Evolutionary conservation across 768 basidiomycete species (phyloP).

Genomic region (Leccinum sublutescens): DNA sequence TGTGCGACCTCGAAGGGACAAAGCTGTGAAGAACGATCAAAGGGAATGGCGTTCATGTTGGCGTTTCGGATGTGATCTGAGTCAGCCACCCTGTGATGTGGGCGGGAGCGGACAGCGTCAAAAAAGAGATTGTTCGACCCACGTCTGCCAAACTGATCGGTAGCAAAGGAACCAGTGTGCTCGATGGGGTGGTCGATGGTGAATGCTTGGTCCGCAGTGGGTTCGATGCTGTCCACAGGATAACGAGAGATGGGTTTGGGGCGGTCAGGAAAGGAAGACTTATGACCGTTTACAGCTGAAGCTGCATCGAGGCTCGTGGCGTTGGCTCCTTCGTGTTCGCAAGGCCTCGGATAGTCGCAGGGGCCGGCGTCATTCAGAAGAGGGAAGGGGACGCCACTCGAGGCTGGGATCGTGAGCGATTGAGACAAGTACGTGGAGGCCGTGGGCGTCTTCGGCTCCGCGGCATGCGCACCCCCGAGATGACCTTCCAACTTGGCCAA

Average conservation of each 20-base stretch:
- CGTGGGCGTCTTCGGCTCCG: slow-evolving; percentile 39
- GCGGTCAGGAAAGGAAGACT: slow-evolving; percentile 17
- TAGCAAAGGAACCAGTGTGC: slow-evolving; percentile 6
- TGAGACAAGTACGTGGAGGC: slow-evolving; percentile 34
- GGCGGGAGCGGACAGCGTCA: slow-evolving; percentile 34
- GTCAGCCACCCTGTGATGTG: slow-evolving; percentile 26
- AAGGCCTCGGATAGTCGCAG: slow-evolving; percentile 18
- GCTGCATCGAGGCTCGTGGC: slow-evolving; percentile 8
- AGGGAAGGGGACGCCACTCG: slow-evolving; percentile 25
- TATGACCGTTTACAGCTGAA: slow-evolving; percentile 10
- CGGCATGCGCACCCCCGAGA: slow-evolving; percentile 32
- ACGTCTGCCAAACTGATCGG: slow-evolving; percentile 32
- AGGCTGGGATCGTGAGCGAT: slow-evolving; percentile 24
- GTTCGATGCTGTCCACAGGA: slow-evolving; percentile 17
- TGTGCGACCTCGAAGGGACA: slow-evolving; percentile 20
- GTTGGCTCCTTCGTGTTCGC: slow-evolving; percentile 23
- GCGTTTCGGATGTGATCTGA: slow-evolving; percentile 18
- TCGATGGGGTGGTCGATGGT: slow-evolving; percentile 16
- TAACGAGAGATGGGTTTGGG: slow-evolving; percentile 18
- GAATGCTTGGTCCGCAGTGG: slow-evolving; percentile 11
- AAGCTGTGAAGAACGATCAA: slow-evolving; percentile 24
- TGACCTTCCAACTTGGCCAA: slow-evolving; percentile 27
- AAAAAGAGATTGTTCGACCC: slow-evolving; percentile 39
- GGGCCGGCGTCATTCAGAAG: slow-evolving; percentile 24
- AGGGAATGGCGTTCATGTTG: slow-evolving; percentile 20